Conservation (phyloP, 495 filamentous ascomycete species). For the Aspergillus olivimuriae region DNA sequence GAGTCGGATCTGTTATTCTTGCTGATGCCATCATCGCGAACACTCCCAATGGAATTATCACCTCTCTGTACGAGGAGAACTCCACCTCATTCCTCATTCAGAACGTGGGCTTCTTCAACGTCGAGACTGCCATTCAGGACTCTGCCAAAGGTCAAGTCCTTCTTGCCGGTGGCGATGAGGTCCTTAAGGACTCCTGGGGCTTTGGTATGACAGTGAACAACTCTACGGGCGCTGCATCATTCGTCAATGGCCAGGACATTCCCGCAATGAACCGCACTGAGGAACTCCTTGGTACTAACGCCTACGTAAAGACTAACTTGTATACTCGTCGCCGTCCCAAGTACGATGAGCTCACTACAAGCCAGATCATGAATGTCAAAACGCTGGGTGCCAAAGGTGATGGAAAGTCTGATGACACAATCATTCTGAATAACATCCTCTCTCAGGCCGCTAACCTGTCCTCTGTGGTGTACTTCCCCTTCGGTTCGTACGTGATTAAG, state of each 20-base stretch:
- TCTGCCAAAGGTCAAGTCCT: neutral
- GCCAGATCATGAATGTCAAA: neutral
- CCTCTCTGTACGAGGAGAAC: neutral
- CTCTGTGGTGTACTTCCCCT: slow-evolving; percentile 69
- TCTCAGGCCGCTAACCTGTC: slow-evolving; percentile 40
- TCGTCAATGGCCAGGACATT: neutral
- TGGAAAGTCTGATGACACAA: slow-evolving; percentile 45
- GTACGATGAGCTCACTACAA: neutral
- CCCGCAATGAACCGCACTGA: neutral
- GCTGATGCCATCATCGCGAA: neutral
- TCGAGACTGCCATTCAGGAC: neutral
- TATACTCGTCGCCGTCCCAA: neutral
- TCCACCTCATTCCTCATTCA: neutral
- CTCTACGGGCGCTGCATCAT: neutral
- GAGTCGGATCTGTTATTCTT: neutral
- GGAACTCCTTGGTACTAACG: neutral
- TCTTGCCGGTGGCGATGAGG: neutral
- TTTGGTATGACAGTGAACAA: neutral
- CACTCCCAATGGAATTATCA: neutral
- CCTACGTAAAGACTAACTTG: neutral
- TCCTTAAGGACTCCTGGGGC: neutral
- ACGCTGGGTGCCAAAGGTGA: neutral
- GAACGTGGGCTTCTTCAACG: neutral
- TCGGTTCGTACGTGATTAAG: slow-evolving; percentile 70
- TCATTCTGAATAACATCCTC: slow-evolving; percentile 56